Evolutionary conservation across 2,329 filamentous ascomycete genomes (phyloP).

Genomic region (Aspergillus pseudoglaucus): DNA sequence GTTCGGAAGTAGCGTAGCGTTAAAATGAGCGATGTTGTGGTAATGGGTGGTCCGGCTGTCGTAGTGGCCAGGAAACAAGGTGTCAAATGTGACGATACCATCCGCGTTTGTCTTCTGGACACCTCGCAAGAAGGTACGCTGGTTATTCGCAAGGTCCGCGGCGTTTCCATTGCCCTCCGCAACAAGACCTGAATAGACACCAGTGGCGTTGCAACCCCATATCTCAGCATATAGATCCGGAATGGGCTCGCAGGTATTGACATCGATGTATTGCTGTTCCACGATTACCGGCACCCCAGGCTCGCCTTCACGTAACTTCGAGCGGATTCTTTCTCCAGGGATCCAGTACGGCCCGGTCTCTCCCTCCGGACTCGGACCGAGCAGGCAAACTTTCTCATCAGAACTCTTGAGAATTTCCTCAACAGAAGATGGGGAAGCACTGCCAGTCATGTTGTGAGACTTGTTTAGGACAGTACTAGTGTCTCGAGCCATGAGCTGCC

Average conservation of each 20-base stretch:
- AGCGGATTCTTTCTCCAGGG: conserved; percentile 31
- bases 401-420: conserved; percentile 12
- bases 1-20: conserved; percentile 22
- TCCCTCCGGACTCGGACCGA: conserved; percentile 40
- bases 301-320: conserved; percentile 30
- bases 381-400: conserved; percentile 18
- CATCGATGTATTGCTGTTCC: conserved; percentile 36
- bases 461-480: conserved; percentile 29
- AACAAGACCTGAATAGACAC: conserved; percentile 24
- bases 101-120: conserved; percentile 37
- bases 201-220: conserved; percentile 31
- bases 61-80: conserved; percentile 43
- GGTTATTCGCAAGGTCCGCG: conserved; percentile 19
- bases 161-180: conserved; percentile 23
- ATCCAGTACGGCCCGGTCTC: conserved; percentile 44
- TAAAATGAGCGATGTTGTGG: conserved; percentile 25
- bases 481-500: conserved; percentile 23
- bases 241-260: conserved; percentile 35
- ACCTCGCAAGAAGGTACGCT: conserved; percentile 39
- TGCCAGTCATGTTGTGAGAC: conserved; percentile 22
- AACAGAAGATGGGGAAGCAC: conserved; percentile 15
- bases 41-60: conserved; percentile 26
- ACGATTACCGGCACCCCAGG: conserved; percentile 31
- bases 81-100: conserved; percentile 38
- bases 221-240: conserved; percentile 27